A percentile compares a stretch with the other conserved stretches of the same genome.
These are phyloP conservation scores for Cystofilobasidium bisporidii DNA, from an alignment of 768 basidiomycete genomes.

Conservation along the genomic window DNA sequence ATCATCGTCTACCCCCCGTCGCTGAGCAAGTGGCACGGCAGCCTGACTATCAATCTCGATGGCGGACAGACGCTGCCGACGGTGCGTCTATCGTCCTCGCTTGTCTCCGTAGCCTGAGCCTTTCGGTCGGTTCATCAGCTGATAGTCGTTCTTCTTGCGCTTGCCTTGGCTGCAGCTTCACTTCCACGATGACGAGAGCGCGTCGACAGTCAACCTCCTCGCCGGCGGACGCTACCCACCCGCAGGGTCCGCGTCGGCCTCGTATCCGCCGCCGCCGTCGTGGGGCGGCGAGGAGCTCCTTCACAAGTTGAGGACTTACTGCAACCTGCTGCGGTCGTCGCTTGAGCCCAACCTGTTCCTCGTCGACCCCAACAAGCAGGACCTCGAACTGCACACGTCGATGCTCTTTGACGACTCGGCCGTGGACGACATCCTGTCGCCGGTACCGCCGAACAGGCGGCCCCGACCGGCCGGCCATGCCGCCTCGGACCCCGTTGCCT, in stretches of 20 bases:
- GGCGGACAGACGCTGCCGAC: constrained; percentile 27
- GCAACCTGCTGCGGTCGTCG: constrained; percentile 72
- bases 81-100: background rate
- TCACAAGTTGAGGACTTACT: constrained; percentile 61
- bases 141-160: too few species aligned
- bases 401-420: constrained; percentile 73
- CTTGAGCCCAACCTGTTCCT: constrained; percentile 79
- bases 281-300: constrained; percentile 88
- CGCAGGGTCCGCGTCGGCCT: constrained; percentile 41
- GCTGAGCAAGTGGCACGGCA: constrained; percentile 22
- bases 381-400: constrained; percentile 68
- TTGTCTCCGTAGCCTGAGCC: too few species aligned
- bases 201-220: constrained; percentile 46
- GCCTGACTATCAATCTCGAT: constrained; percentile 20
- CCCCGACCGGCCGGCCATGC: constrained; percentile 40
- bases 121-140: too few species aligned
- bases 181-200: constrained; percentile 95
- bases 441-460: constrained; percentile 70
- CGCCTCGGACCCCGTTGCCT: constrained; percentile 42
- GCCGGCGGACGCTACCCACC: constrained; percentile 23
- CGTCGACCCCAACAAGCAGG: constrained; percentile 83
- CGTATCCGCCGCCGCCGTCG: constrained; percentile 33
- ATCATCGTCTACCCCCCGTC: constrained; percentile 68
- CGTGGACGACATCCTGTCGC: constrained; percentile 74
- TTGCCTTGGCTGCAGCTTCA: constrained; percentile 56